Evolutionary conservation across 148 eudicot species (phyloP).

Genomic region (Mesembryanthemum crystallinum): DNA sequence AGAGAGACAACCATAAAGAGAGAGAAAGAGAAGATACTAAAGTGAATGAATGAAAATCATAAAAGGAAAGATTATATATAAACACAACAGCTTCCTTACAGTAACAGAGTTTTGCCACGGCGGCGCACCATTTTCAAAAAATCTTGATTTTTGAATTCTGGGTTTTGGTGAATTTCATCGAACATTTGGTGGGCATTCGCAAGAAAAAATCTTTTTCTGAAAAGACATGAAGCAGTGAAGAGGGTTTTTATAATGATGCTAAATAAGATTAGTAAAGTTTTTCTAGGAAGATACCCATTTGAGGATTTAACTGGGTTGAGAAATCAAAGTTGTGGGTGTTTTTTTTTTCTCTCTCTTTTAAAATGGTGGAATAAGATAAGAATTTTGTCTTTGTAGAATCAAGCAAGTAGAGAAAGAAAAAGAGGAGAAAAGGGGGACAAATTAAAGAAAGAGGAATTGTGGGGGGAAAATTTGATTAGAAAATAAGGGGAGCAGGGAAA

Average conservation of each 20-base stretch:
- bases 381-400: constrained; percentile 25
- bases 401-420: background rate
- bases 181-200: constrained; percentile 14
- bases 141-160: constrained; percentile 12
- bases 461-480: background rate
- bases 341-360: background rate
- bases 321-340: constrained; percentile 5
- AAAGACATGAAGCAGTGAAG: background rate
- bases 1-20: background rate
- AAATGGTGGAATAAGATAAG: constrained; percentile 9
- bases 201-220: background rate
- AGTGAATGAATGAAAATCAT: constrained; percentile 3
- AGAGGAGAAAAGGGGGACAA: constrained; percentile 7
- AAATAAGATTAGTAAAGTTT: constrained; percentile 12
- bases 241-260: background rate
- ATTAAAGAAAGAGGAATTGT: background rate
- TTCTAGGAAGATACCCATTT: constrained; percentile 4
- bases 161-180: constrained; percentile 16
- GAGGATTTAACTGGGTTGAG: background rate
- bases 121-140: background rate
- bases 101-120: background rate
- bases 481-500: constrained; percentile 10
- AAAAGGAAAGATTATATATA: too few relatives aligned
- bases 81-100: background rate
- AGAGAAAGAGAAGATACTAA: background rate